Base-by-base conservation (phyloP, 1,139 yeast species). In the Tardiomyces digboiensis region DNA sequence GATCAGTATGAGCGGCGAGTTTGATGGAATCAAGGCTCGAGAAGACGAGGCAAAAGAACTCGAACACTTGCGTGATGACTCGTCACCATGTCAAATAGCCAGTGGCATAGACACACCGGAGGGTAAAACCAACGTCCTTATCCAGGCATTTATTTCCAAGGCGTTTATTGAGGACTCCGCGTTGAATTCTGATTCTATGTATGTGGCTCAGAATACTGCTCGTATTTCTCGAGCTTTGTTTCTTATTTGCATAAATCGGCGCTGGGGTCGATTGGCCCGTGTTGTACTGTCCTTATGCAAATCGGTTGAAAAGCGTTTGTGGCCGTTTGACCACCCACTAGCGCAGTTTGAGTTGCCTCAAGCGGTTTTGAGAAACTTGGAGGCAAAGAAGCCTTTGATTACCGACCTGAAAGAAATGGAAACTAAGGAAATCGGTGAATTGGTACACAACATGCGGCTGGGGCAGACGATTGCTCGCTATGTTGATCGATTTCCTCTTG, bases 141-240 rank as follows among this genome's bases (percentile, higher is more conserved):
- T 91, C 12, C 98, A 93, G 58, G 77, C 95, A 0, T 88, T 85
- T 56, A 82, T 93, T 16, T 85, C 97, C 1, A 65, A 82, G 29
- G 66, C 89, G 37, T 67, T 71, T 10, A 67, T 93, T 14, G 94
- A 84, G 2, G 98, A 97, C 1, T 86, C 86, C 67, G 97, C 97
- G 0, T 66, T 93, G 47, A 78, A 83, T 72, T 80, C 97, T 0
- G 99, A 93, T 66, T 88, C 89, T 97, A 74, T 86, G 3, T 91
- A 86, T 57, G 78, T 93, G 38, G 85, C 93, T 0, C 98, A 91
- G 60, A 86, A 95, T 36, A 97, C 97, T 0, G 94, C 94, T 6
- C 75, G 99, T 59, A 64, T 93, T 38, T 68, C 89, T 44, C 68
- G 97, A 44, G 97, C 98, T 0, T 75, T 93, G 51, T 81, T 76